Evolutionary conservation across 768 basidiomycete genomes (phyloP), one percentile per base, ranked within the genome.

Genomic region (Tulasnella sp.): DNA sequence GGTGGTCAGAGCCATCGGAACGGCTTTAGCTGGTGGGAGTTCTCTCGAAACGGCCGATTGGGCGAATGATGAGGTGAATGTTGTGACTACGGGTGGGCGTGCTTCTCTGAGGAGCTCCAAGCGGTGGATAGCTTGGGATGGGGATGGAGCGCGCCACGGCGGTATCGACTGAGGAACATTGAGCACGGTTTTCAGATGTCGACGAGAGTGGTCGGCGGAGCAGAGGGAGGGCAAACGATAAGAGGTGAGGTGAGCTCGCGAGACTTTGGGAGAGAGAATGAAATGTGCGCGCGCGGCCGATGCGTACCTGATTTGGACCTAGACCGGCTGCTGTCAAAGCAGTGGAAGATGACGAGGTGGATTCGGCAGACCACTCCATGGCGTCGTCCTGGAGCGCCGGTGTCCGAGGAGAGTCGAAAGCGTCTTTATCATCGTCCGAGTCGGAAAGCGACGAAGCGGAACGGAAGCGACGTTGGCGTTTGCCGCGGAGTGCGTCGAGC

Each of bases 81-180:
- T 72, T 36, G 71, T 41, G 62, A 72, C 35, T 0, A 39, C 19
- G 26, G 71, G 71, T 6, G 71, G 35, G n/a, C 40, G 37, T 22
- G 71, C 71, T 44, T 72, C 71, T 29, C 71, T 36, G 40, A 66
- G 62, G 64, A 72, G 71, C 62, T 72, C 59, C n/a, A 70, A 39
- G 37, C 47, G 69, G 44, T 70, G 69, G 41, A 70, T 70, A 19
- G 69, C 42, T 42, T 70, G 22, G 9, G 69, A 70, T 14, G 44
- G 69, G 7, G 69, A 35, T 36, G 69, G 41, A 29, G 42, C 47
- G 44, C 44, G 69, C 41, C 40, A 52, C 35, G 69, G 69, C 11
- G 47, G 34, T 26, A 36, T 35, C n/a, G 69, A 36, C 40, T 39
- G 67, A 17, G 39, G 29, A 40, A 22, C 12, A 12, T n/a, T 22